Conservation (phyloP, 176 grass and related monocot genomes). For the Eragrostis nindensis region DNA sequence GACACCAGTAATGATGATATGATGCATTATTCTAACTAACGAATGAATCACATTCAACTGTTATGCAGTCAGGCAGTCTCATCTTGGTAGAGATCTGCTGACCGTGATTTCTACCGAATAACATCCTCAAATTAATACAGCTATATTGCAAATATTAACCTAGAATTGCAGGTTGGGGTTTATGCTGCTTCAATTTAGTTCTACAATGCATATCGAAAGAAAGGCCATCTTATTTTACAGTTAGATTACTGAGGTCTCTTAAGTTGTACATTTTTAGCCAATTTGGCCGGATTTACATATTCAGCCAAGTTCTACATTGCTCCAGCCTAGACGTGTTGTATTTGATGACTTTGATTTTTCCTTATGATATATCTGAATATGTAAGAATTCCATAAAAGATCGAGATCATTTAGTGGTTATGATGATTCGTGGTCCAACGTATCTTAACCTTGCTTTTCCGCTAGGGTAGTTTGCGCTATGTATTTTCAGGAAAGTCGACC, state of each 20-base stretch:
- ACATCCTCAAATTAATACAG: slow-evolving; percentile 7
- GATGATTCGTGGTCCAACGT: slow-evolving; percentile 2
- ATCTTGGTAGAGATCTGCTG: background rate
- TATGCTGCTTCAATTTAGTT: slow-evolving; percentile 25
- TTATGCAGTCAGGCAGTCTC: background rate
- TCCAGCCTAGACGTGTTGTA: background rate
- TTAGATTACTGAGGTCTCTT: slow-evolving; percentile 1
- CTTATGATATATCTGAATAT: slow-evolving; percentile 3
- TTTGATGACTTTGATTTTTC: slow-evolving; percentile 17
- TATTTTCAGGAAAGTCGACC: slow-evolving; percentile 5
- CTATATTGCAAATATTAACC: background rate
- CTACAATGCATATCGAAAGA: slow-evolving; percentile 9
- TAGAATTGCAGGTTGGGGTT: background rate
- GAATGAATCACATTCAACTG: slow-evolving; percentile 24
- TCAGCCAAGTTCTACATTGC: background rate
- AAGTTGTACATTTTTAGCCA: slow-evolving; percentile 4
- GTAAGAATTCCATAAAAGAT: background rate
- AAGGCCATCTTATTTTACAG: background rate
- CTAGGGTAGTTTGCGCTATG: background rate
- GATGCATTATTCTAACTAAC: background rate
- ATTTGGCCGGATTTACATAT: background rate
- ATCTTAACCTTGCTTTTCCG: slow-evolving; percentile 30
- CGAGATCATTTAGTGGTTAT: background rate
- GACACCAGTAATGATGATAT: background rate
- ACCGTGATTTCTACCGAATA: background rate